Conservation (phyloP, 2,329 filamentous ascomycete genomes). For the Chalaropsis thielavioides region DNA sequence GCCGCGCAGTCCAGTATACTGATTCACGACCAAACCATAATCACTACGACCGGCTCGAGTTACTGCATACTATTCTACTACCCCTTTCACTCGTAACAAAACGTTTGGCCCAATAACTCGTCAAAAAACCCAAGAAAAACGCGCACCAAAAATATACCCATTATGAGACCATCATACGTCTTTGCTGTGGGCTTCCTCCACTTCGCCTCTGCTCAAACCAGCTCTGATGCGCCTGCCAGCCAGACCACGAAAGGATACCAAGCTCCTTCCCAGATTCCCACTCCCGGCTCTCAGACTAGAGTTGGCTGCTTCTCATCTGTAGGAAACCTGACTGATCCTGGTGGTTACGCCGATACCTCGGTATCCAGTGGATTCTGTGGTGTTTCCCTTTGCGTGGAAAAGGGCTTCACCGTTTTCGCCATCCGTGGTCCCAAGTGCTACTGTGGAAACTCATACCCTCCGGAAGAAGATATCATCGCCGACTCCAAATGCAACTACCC, state of each 20-base stretch:
- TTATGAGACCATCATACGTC: conserved; percentile 16
- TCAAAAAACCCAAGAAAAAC: neutral
- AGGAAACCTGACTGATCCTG: conserved; percentile 27
- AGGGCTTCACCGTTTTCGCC: conserved; percentile 44
- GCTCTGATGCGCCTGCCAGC: conserved; percentile 1
- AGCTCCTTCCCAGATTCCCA: conserved; percentile 26
- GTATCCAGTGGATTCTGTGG: conserved; percentile 32
- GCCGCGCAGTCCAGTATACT: neutral
- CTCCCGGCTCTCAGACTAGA: conserved; percentile 27
- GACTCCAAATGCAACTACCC: conserved; percentile 47
- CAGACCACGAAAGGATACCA: conserved; percentile 22
- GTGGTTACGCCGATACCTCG: conserved; percentile 18
- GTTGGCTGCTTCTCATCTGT: conserved; percentile 38
- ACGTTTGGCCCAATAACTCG: neutral
- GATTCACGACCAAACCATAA: neutral
- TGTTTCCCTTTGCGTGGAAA: conserved; percentile 26
- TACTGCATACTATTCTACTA: neutral
- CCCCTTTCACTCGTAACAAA: neutral
- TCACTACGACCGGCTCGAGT: neutral
- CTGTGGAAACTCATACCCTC: conserved; percentile 58
- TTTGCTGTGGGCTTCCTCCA: neutral
- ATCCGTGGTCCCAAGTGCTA: conserved; percentile 51
- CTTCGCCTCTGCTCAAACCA: conserved; percentile 3
- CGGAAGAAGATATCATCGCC: conserved; percentile 36
- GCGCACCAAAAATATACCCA: neutral